Evolutionary conservation across 768 basidiomycete genomes (phyloP).

Genomic region (Psilocybe cyanescens): DNA sequence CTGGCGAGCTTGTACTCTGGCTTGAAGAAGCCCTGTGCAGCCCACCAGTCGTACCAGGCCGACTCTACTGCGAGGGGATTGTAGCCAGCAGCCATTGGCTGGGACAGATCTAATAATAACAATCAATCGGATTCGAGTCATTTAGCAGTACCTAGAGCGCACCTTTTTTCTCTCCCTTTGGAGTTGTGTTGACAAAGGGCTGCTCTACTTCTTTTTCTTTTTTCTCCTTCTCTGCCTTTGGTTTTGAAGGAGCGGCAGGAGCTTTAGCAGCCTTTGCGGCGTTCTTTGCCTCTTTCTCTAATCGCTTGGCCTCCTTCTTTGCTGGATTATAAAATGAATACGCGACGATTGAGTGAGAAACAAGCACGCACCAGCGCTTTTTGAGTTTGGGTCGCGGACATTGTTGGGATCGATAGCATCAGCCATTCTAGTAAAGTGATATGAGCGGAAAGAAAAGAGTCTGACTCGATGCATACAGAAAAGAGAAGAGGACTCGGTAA

Average conservation of each 20-base stretch:
- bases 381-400: slow-evolving; percentile 40
- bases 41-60: slow-evolving; percentile 99
- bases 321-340: slow-evolving; percentile 39
- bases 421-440: slow-evolving; percentile 12
- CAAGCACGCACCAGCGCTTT: slow-evolving; percentile 41
- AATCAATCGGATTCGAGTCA: neutral
- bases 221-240: slow-evolving; percentile 75
- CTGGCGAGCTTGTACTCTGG: slow-evolving; percentile 55
- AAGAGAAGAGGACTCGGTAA: slow-evolving; percentile 5
- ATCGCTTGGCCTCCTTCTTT: slow-evolving; percentile 84
- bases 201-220: slow-evolving; percentile 60
- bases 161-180: slow-evolving; percentile 95
- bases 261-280: slow-evolving; percentile 70
- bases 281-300: slow-evolving; percentile 79
- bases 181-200: slow-evolving; percentile 88
- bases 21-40: slow-evolving; percentile 86
- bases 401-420: slow-evolving; percentile 26
- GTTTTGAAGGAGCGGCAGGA: slow-evolving; percentile 50
- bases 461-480: slow-evolving; percentile 21
- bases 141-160: slow-evolving; percentile 11
- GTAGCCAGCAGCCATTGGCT: slow-evolving; percentile 91
- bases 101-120: slow-evolving; percentile 68
- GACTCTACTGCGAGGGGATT: slow-evolving; percentile 95
- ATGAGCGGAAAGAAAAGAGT: slow-evolving; percentile 14
- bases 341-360: neutral